Evolutionary conservation across 1,284 basidiomycete species (phyloP).

Genomic region (Marasmius fiardii): DNA sequence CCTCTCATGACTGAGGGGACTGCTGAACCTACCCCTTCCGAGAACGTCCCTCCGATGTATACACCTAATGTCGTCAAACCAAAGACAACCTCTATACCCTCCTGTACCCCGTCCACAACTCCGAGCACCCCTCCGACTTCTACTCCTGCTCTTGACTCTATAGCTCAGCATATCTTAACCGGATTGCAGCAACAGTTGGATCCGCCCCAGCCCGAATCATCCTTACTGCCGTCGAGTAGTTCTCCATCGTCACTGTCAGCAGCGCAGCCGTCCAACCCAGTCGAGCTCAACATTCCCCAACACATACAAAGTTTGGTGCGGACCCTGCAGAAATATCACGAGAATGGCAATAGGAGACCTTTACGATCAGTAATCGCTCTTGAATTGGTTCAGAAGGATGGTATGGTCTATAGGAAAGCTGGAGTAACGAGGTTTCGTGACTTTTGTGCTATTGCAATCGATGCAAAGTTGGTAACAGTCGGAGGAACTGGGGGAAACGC

Average conservation of each 20-base stretch:
- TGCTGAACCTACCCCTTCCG: too few species aligned
- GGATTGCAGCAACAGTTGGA: background rate
- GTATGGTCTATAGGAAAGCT: conserved; percentile 36
- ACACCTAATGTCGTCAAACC: too few species aligned
- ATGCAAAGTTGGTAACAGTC: conserved; percentile 41
- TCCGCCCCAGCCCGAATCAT: too few species aligned
- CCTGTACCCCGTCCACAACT: too few species aligned
- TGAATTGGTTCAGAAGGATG: conserved; percentile 31
- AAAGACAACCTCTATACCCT: too few species aligned
- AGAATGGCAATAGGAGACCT: conserved; percentile 30
- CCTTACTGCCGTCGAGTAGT: too few species aligned
- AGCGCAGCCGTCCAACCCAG: background rate
- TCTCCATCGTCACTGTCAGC: background rate
- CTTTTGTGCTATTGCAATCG: conserved; percentile 42
- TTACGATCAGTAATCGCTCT: conserved; percentile 36
- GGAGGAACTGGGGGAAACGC: conserved; percentile 37
- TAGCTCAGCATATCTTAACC: background rate
- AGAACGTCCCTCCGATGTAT: too few species aligned
- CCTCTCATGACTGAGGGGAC: too few species aligned
- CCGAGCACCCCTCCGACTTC: too few species aligned
- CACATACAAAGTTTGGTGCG: conserved; percentile 13
- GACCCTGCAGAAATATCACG: conserved; percentile 20
- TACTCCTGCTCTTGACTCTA: too few species aligned
- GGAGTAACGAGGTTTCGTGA: conserved; percentile 42
- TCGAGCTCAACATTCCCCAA: background rate